Evolutionary conservation across 768 basidiomycete species (phyloP).

Genomic region (Leucosporidium creatinivorum): DNA sequence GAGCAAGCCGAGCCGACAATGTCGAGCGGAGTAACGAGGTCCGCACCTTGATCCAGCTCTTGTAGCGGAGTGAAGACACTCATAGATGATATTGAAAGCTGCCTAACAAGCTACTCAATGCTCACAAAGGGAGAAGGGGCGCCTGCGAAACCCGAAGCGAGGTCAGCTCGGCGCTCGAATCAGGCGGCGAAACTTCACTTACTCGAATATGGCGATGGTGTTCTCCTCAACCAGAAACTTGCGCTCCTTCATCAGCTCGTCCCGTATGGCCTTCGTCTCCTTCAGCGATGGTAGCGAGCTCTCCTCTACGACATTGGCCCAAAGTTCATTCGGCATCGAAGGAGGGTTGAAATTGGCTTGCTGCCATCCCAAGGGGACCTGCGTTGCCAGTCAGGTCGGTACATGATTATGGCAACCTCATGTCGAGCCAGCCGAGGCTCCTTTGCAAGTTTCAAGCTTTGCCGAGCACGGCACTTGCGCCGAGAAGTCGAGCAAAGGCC

Average conservation of each 20-base stretch:
- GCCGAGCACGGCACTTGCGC: too few species aligned
- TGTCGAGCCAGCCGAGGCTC: too few species aligned
- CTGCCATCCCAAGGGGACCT: too few species aligned
- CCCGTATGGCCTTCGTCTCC: constrained; percentile 4
- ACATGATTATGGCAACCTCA: too few species aligned
- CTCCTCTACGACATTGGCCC: neutral
- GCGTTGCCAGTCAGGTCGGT: too few species aligned
- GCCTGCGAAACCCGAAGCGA: neutral
- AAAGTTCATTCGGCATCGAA: neutral
- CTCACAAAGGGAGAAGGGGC: constrained; percentile 3
- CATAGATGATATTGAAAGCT: too few species aligned
- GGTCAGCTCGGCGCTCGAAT: neutral
- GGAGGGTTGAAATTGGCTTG: neutral
- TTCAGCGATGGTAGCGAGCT: neutral
- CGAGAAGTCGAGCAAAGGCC: too few species aligned
- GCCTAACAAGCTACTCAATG: constrained; percentile 3
- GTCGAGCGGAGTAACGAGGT: too few species aligned
- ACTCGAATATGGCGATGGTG: neutral
- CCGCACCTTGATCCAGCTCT: too few species aligned
- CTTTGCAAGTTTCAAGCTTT: too few species aligned
- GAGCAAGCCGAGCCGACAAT: too few species aligned
- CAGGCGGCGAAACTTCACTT: neutral
- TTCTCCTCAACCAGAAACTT: constrained; percentile 5
- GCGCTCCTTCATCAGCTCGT: constrained; percentile 13
- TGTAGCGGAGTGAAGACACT: too few species aligned